Conservation (phyloP, 176 grass and related monocot genomes). For the Bolboschoenus planiculmis region DNA sequence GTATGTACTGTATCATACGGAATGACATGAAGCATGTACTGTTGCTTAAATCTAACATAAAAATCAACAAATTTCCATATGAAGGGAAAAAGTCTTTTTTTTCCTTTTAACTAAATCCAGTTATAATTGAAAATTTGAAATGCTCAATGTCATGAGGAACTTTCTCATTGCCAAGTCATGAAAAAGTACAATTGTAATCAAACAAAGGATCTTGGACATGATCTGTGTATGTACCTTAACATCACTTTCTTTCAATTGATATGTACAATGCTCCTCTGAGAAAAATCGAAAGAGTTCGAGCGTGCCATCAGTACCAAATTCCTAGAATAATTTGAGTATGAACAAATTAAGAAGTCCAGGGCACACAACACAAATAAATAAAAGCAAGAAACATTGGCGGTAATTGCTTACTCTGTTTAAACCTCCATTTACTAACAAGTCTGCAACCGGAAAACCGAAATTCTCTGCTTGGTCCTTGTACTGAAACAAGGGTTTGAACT, state of each 20-base stretch:
- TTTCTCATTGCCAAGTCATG: not conserved
- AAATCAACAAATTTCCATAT: not conserved
- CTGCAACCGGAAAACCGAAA: slow-evolving; percentile 32
- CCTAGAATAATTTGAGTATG: slow-evolving; percentile 34
- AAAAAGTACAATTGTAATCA: not conserved
- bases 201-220: not conserved
- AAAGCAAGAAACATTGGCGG: not conserved
- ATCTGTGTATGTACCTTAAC: slow-evolving; percentile 26
- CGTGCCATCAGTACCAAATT: slow-evolving; percentile 62
- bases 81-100: not conserved
- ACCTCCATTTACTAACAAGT: slow-evolving; percentile 54
- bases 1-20: not conserved
- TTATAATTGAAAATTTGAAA: not conserved
- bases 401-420: slow-evolving; percentile 51
- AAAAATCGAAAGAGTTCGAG: slow-evolving; percentile 73
- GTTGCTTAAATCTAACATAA: not conserved
- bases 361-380: not conserved
- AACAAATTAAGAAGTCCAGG: slow-evolving; percentile 12
- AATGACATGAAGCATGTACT: not conserved
- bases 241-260: slow-evolving; percentile 33
- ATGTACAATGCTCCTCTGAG: slow-evolving; percentile 50
- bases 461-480: slow-evolving; percentile 27
- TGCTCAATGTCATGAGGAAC: not conserved
- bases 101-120: not conserved
- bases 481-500: slow-evolving; percentile 54